Evolutionary conservation across 768 basidiomycete genomes (phyloP).

Genomic region (Trametes gibbosa): DNA sequence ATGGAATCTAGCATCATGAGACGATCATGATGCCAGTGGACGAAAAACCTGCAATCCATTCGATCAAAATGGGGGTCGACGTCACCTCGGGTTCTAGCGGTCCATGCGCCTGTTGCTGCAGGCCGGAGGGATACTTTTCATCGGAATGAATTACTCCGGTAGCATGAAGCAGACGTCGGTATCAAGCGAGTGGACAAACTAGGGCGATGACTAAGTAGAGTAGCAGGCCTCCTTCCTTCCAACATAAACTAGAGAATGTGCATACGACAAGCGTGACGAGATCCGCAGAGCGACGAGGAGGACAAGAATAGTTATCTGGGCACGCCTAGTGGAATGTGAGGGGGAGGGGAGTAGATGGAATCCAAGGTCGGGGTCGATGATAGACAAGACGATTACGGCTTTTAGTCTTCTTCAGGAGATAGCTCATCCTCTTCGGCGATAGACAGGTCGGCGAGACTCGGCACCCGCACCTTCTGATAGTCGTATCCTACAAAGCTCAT

Average conservation of each 20-base stretch:
- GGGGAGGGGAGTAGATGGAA: neutral
- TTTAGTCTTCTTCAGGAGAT: slow-evolving; percentile 4
- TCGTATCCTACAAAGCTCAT: slow-evolving; percentile 63
- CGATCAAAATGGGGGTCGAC: too few species aligned
- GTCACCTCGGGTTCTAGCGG: too few species aligned
- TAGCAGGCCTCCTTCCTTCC: neutral
- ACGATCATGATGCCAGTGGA: too few species aligned
- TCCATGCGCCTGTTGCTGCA: too few species aligned
- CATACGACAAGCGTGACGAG: neutral
- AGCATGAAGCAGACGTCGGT: neutral
- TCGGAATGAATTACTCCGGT: neutral
- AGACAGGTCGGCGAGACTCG: neutral
- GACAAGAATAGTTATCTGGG: neutral
- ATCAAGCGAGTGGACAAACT: slow-evolving; percentile 10
- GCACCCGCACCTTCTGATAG: slow-evolving; percentile 39
- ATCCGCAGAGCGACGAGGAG: neutral
- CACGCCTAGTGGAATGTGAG: neutral
- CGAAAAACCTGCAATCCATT: too few species aligned
- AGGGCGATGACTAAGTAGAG: neutral
- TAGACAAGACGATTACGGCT: neutral
- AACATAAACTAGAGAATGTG: slow-evolving; percentile 3
- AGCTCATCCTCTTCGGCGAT: slow-evolving; percentile 8
- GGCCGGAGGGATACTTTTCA: too few species aligned
- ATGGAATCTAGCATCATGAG: too few species aligned
- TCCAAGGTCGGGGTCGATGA: neutral